Conservation (phyloP, 305 asterid genomes). For the Galium porrigens region DNA sequence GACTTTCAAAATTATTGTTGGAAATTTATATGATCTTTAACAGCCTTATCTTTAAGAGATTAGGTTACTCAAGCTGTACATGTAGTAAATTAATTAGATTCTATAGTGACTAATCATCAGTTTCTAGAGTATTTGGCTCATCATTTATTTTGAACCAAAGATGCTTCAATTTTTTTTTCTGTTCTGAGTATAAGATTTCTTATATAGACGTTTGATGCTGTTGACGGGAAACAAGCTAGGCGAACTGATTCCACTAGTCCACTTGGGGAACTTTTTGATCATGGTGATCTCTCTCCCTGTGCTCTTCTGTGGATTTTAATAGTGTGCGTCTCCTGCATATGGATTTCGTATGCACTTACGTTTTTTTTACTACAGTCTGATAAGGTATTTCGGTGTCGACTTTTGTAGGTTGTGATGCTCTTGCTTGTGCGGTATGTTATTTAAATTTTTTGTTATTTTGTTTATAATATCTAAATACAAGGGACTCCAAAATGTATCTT, state of each 20-base stretch:
- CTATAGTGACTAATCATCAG: not conserved
- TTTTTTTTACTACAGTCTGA: conserved; percentile 7
- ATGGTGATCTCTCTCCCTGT: conserved; percentile 31
- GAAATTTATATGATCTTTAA: not conserved
- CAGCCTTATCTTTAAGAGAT: not conserved
- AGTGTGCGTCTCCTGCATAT: not conserved
- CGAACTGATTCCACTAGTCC: conserved; percentile 90
- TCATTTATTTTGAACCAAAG: conserved; percentile 10
- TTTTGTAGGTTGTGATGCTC: conserved; percentile 88
- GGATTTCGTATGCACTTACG: not conserved
- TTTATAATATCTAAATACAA: conserved; percentile 6
- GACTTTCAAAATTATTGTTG: not conserved
- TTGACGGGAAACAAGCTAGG: conserved; percentile 95
- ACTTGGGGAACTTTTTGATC: conserved; percentile 89
- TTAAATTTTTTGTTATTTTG: conserved; percentile 4
- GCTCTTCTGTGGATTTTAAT: not conserved
- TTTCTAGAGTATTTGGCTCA: not conserved
- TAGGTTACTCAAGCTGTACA: not conserved
- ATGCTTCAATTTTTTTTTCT: conserved; percentile 13
- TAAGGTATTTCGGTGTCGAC: conserved; percentile 18
- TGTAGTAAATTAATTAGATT: not conserved
- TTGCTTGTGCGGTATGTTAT: conserved; percentile 81
- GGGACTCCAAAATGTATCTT: conserved; percentile 14
- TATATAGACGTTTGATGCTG: conserved; percentile 81
- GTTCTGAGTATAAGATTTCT: conserved; percentile 14